Evolutionary conservation across 2,329 filamentous ascomycete genomes (phyloP), one percentile per base, ranked within the genome.

Genomic region (Alternaria sp.): DNA sequence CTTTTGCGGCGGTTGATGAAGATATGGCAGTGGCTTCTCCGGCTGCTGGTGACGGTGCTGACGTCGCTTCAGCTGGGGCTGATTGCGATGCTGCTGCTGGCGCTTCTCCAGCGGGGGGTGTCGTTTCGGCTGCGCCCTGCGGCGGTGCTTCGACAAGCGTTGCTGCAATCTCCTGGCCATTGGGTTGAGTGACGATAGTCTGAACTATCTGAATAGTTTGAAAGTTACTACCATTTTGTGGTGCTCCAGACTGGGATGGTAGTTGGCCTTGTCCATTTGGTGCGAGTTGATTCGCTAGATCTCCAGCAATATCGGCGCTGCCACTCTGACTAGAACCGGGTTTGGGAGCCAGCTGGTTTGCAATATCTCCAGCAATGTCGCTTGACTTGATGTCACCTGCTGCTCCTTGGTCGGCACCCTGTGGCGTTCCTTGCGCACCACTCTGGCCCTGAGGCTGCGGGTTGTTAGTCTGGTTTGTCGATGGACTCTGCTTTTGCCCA

Each of bases 401-500:
- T 53, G 23, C 12, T 10, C 18, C 20, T 55, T 25, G 51, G 21
- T 15, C 30, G 21, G 30, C 46, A n/a, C 53, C 30, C n/a, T 43
- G 50, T 45, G n/a, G 3, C 11, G 30, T 25, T 37, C 53, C 50
- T 49, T 50, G 57, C 43, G 45, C 53, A 55, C 50, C 26, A 21
- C n/a, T 46, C 33, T 67, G 65, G n/a, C 50, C 59, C 46, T 65
- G 67, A 3, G 30, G 56, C 43, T 60, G 60, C 18, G 55, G n/a
- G n/a, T 21, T 26, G 28, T 44, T 64, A 4, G 49, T 53, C 44
- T 65, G 62, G 45, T 68, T 69, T 46, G 59, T 59, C 20, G 55
- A 23, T 49, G 18, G 47, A 41, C 60, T 56, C 25, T 66, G 63
- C n/a, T 59, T 46, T 21, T 69, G 66, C 49, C 66, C 66, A 28